These are phyloP conservation scores for Calonectria pteridis DNA, from an alignment of 2,329 filamentous ascomycete species.

Conservation along the genomic window DNA sequence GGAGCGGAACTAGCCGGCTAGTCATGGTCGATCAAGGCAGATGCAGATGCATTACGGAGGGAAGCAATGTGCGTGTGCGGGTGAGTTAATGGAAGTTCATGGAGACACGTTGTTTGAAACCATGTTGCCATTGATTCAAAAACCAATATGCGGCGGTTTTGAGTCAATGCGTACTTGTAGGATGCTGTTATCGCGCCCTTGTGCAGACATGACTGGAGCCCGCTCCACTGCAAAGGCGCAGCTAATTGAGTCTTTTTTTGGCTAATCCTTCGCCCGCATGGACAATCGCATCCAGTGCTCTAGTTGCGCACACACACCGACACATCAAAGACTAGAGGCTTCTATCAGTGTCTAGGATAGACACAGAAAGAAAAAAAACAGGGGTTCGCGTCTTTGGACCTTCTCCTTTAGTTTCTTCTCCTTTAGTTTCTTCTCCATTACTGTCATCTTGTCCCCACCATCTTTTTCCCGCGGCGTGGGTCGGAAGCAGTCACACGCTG, in stretches of 20 bases:
- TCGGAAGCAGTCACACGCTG: background rate
- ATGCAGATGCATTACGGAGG: too few relatives aligned
- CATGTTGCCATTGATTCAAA: background rate
- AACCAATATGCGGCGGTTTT: background rate
- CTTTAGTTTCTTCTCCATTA: background rate
- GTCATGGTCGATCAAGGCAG: background rate
- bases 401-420: background rate
- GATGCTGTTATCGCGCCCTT: background rate
- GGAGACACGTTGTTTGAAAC: background rate
- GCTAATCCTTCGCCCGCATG: background rate
- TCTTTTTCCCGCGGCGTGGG: background rate
- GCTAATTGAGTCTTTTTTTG: slow-evolving; percentile 8
- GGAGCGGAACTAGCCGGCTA: background rate
- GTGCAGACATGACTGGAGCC: background rate
- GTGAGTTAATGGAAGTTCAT: background rate
- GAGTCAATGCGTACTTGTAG: background rate
- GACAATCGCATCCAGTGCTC: background rate
- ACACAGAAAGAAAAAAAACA: too few relatives aligned
- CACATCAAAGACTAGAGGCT: background rate
- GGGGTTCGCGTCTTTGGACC: background rate
- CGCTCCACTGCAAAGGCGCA: background rate
- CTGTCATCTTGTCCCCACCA: background rate
- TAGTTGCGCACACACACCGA: slow-evolving; percentile 3
- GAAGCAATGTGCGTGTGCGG: background rate
- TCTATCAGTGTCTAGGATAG: background rate